These are phyloP conservation scores for Petrea volubilis DNA, from an alignment of 257 asterid genomes.

Conservation along the genomic window DNA sequence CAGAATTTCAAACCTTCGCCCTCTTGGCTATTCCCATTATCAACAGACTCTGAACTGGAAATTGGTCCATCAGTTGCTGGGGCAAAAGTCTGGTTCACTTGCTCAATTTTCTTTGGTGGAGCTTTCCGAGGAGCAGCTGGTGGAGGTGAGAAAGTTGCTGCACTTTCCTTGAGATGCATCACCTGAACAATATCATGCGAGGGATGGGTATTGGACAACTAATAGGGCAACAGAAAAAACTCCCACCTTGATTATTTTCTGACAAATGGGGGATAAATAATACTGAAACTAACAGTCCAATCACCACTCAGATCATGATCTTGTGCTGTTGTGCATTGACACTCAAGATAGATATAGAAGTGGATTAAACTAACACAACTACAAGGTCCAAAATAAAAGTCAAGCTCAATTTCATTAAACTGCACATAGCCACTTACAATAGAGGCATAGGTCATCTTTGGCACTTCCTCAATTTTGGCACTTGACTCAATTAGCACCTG, in stretches of 20 bases:
- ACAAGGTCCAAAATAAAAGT: not conserved
- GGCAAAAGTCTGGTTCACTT: conserved; percentile 38
- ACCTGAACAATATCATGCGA: conserved; percentile 48
- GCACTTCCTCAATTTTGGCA: conserved; percentile 68
- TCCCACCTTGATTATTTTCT: too few relatives aligned
- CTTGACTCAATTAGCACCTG: conserved; percentile 52
- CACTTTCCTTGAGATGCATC: conserved; percentile 70
- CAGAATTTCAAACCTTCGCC: conserved; percentile 59
- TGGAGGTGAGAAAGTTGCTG: conserved; percentile 56
- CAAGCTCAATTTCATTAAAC: not conserved
- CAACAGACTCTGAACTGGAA: conserved; percentile 46
- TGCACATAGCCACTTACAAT: conserved; percentile 60
- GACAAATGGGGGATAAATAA: not conserved
- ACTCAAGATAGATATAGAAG: not conserved
- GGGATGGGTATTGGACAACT: not conserved
- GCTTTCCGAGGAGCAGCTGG: conserved; percentile 48
- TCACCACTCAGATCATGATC: not conserved
- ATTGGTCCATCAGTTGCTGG: conserved; percentile 48
- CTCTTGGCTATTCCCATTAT: conserved; percentile 63
- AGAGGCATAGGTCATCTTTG: conserved; percentile 89
- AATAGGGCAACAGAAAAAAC: not conserved
- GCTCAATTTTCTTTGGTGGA: conserved; percentile 56
- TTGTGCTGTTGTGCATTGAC: not conserved
- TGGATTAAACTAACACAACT: not conserved
- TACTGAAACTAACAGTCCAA: not conserved